These are phyloP conservation scores for Avena eriantha DNA, from an alignment of 176 grass and related monocot genomes.

Conservation along the genomic window DNA sequence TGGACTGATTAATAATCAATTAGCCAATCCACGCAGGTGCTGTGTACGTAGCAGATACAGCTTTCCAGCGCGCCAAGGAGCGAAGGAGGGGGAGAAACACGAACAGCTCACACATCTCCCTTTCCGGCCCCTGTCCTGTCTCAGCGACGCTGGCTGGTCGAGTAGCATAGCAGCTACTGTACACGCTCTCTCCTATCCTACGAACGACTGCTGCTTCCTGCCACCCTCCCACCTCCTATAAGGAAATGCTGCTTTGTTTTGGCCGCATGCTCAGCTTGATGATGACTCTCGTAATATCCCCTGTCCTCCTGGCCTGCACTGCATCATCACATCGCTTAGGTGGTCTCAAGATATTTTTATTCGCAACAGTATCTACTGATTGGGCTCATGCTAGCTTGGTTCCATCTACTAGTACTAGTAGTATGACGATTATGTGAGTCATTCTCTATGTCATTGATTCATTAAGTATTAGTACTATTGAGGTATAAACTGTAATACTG, in stretches of 20 bases:
- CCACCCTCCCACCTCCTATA: constrained; percentile 2
- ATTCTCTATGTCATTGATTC: not conserved
- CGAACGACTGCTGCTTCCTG: not conserved
- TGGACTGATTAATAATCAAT: constrained; percentile 1
- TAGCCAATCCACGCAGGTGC: not conserved
- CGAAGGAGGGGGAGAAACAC: not conserved
- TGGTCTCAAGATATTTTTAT: not conserved
- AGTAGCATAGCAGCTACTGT: not conserved
- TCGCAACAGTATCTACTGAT: not conserved
- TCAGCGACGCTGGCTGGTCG: not conserved
- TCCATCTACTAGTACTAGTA: not conserved
- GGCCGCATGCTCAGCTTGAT: constrained; percentile 7
- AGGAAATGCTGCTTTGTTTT: not conserved
- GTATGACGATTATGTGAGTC: not conserved
- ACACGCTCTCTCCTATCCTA: constrained; percentile 11
- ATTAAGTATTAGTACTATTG: too few species aligned
- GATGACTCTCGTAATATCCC: not conserved
- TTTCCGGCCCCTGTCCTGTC: constrained; percentile 40
- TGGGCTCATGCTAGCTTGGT: not conserved
- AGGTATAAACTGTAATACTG: not conserved
- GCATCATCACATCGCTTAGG: constrained; percentile 8
- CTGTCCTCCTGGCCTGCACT: constrained; percentile 32
- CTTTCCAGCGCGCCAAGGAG: not conserved
- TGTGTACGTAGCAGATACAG: not conserved
- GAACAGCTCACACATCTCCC: constrained; percentile 52